Evolutionary conservation across 169 alveolate genomes (phyloP), one percentile per base, ranked within the genome.

Genomic region (Cyclospora cayetanensis): DNA sequence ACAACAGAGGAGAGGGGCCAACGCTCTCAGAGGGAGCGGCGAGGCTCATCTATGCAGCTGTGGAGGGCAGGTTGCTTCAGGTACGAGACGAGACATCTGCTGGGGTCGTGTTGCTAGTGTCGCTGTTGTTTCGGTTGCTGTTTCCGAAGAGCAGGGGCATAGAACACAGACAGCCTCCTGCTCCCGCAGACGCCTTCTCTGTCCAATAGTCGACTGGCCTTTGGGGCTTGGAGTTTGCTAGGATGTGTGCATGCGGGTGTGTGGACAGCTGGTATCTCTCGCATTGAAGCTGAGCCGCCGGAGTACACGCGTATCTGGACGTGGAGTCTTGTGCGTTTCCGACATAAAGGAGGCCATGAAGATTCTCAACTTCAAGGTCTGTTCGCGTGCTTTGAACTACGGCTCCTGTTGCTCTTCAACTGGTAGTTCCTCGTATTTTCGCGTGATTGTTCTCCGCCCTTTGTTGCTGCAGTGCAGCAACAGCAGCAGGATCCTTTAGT

Each of bases 21-120:
- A 20, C 52, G 31, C 82, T 70, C 2, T 70, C 82, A 4, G 82
- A 70, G n/a, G 82, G 82, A 27, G 82, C 82, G 12, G 82, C 82
- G 27, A 70, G 53, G 31, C 82, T 27, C 52, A 70, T 34, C 4
- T 34, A 31, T 70, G 50, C 83, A 15, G 83, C 83, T 1, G 82
- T 70, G 1, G 82, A 70, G 52, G 82, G 82, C 34, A 29, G 82
- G 82, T 15, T 70, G 4, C 22, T 70, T 1, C 82, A 70, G 82
- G 82, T 70, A 2, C 20, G 83, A 29, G 22, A 2, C 20, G 83
- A 29, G 22, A 39, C 55, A 25, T 50, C n/a, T n/a, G n/a, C n/a
- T n/a, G n/a, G n/a, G n/a, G n/a, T n/a, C n/a, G n/a, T n/a, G n/a
- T n/a, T n/a, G n/a, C n/a, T n/a, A n/a, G 5, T 65, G 77, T 20